Conservation (phyloP, 164 flowering plant species). For the Dillenia suffruticosa region DNA sequence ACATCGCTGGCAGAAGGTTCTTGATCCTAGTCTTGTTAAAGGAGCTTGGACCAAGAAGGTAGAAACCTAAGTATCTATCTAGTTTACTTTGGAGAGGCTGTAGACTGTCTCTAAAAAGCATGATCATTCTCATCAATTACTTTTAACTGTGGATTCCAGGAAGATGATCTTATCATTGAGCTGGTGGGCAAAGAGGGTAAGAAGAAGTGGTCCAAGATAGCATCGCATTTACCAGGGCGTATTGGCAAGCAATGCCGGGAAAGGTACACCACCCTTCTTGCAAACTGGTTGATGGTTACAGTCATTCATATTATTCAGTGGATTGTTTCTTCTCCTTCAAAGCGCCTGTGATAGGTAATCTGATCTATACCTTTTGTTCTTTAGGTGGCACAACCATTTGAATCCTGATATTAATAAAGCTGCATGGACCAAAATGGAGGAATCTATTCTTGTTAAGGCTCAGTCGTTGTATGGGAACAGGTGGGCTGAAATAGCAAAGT, state of each 20-base stretch:
- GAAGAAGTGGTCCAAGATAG: conserved; percentile 65
- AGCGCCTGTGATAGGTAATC: not conserved
- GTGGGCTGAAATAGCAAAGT: conserved; percentile 36
- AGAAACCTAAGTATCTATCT: not conserved
- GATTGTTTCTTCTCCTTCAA: not conserved
- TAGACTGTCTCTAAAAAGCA: not conserved
- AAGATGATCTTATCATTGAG: conserved; percentile 55
- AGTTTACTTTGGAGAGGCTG: not conserved
- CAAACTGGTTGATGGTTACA: not conserved
- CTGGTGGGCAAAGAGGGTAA: conserved; percentile 44
- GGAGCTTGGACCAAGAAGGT: conserved; percentile 88
- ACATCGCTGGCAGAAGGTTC: conserved; percentile 90
- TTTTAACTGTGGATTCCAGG: conserved; percentile 32
- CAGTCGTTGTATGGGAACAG: conserved; percentile 29
- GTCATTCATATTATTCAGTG: not conserved
- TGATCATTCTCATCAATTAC: not conserved
- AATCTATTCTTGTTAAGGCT: conserved; percentile 12
- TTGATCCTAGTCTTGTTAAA: conserved; percentile 69
- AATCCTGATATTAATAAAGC: conserved; percentile 31
- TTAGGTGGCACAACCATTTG: conserved; percentile 40
- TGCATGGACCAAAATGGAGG: conserved; percentile 32
- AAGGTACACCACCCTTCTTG: conserved; percentile 17
- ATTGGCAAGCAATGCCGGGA: conserved; percentile 79
- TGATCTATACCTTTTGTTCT: not conserved
- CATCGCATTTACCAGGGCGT: conserved; percentile 64